Evolutionary conservation across 2,329 filamentous ascomycete genomes (phyloP).

Genomic region (Cladosporium sp.): DNA sequence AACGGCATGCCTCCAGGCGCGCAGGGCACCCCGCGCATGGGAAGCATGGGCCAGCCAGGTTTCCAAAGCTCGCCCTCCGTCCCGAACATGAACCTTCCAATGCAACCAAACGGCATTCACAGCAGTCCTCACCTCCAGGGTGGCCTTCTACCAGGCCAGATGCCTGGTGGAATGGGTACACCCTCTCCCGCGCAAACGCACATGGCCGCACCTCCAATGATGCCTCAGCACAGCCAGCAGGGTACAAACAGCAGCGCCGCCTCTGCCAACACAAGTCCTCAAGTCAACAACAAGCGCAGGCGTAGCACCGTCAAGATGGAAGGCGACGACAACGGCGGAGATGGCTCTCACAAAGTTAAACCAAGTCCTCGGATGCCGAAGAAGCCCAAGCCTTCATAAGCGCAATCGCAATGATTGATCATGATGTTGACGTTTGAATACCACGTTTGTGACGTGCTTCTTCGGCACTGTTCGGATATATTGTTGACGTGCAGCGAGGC

Average conservation of each 20-base stretch:
- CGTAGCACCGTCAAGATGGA: constrained; percentile 58
- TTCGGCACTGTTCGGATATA: not conserved
- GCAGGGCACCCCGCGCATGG: constrained; percentile 31
- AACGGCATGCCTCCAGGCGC: constrained; percentile 29
- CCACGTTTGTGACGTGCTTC: not conserved
- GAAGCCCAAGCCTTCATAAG: constrained; percentile 27
- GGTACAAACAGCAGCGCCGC: constrained; percentile 52
- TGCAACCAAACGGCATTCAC: constrained; percentile 48
- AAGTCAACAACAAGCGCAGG: constrained; percentile 52
- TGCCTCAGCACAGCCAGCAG: constrained; percentile 54
- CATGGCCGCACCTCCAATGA: constrained; percentile 49
- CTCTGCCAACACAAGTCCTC: constrained; percentile 59
- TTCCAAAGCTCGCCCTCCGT: constrained; percentile 49
- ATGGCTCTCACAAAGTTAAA: constrained; percentile 44
- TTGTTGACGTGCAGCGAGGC: constrained; percentile 1
- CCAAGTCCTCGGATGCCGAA: constrained; percentile 43
- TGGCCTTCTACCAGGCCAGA: constrained; percentile 8
- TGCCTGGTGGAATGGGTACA: constrained; percentile 18
- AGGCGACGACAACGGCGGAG: constrained; percentile 45
- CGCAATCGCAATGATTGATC: not conserved
- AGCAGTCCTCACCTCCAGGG: constrained; percentile 41
- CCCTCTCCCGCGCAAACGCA: constrained; percentile 43
- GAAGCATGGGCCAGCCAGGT: constrained; percentile 25
- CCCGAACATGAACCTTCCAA: constrained; percentile 50
- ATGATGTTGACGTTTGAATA: not conserved